Evolutionary conservation across 164 flowering plant genomes (phyloP), one percentile per base, ranked within the genome.

Genomic region (Piper betle): DNA sequence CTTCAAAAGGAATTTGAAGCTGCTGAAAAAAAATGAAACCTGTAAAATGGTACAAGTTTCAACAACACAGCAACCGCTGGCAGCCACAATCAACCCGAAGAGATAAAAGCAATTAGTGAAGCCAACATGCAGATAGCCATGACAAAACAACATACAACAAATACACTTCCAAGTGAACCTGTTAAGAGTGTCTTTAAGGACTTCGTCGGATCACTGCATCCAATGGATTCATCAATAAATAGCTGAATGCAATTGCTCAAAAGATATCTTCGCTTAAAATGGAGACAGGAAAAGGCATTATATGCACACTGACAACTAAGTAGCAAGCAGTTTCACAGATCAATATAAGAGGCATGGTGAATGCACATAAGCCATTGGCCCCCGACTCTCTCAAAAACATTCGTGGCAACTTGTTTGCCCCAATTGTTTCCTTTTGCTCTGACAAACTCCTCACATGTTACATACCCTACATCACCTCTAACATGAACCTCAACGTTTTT

Each of bases 341-440:
- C 81, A 58, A 82, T 71, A 64, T 71, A 73, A 0, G 96, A 86
- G 16, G 98, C 98, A 79, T 93, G 97, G 67, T 89, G 98, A 67
- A 86, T 68, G 63, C 86, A 86, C 15, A 93, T 81, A 64, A 76
- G 77, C 99, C 99, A 93, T 54, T 80, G 77, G 8, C 87, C 92
- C 71, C 81, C 77, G 64, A 86, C 72, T 73, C 73, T 84, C 83
- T 93, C 94, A 53, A 88, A 93, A 59, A 90, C 85, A 72, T 93
- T 93, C 7, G 91, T 86, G 4, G 83, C 97, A 69, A 82, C 85
- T 67, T 90, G 97, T 64, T 80, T 85, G 25, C 96, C 99, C 99
- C 99, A 93, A 68, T 80, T 82, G 73, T 80, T 81, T 20, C 99
- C 99, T 74, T 85, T 86, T 11, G 96, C 86, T 82, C 73, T 89